Evolutionary conservation across 1,139 yeast genomes (phyloP).

Genomic region (Nematodospora anomalae): DNA sequence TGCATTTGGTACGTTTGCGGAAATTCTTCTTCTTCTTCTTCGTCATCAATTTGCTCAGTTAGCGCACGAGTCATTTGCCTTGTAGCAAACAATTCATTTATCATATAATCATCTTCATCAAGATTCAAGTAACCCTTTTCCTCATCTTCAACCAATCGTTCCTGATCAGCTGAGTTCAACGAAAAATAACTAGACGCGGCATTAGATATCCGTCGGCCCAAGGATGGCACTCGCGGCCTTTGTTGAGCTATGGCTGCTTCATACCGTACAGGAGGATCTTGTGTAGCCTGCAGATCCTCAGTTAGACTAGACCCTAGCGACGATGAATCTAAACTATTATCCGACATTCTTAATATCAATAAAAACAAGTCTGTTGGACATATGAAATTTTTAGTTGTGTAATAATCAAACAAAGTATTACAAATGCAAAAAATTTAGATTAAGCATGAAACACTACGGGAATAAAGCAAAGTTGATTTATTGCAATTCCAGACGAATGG

Average conservation of each 20-base stretch:
- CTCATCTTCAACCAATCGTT: constrained; percentile 8
- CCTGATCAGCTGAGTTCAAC: neutral
- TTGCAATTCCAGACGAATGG: too few species aligned
- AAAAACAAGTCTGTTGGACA: too few species aligned
- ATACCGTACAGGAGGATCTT: neutral
- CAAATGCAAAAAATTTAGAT: too few species aligned
- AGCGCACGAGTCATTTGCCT: constrained; percentile 9
- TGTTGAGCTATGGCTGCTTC: constrained; percentile 2
- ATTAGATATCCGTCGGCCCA: constrained; percentile 18
- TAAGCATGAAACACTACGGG: too few species aligned
- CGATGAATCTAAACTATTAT: too few species aligned
- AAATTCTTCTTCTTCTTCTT: constrained; percentile 12
- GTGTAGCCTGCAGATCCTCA: too few species aligned
- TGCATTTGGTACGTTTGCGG: neutral
- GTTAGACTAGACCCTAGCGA: too few species aligned
- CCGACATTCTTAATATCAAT: too few species aligned
- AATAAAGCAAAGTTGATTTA: too few species aligned
- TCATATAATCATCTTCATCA: constrained; percentile 8
- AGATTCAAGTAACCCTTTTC: constrained; percentile 7
- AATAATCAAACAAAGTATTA: too few species aligned
- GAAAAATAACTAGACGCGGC: constrained; percentile 17
- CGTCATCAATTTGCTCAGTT: constrained; percentile 1
- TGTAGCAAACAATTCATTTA: constrained; percentile 17
- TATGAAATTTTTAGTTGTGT: too few species aligned
- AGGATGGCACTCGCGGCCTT: too few species aligned